phyloP scores from a whole-genome alignment of 2,329 filamentous ascomycete genomes.

The Aureobasidium melanogenum region DNA sequence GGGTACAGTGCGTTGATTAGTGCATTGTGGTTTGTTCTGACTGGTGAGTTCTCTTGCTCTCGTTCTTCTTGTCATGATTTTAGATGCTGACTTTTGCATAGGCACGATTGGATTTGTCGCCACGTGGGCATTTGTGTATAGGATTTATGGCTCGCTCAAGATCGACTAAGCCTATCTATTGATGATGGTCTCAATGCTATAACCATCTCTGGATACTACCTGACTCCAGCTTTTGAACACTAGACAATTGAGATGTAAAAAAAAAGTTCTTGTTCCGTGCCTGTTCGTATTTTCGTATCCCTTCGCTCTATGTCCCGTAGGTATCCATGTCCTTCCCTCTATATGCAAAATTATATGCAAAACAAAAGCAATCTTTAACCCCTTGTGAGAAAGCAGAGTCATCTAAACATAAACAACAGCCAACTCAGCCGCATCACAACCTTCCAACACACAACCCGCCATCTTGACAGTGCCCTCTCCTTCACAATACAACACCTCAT shows the following conservation, averaged over 20 bases:
- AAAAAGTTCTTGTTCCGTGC: background rate
- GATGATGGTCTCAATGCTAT: background rate
- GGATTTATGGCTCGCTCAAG: slow-evolving; percentile 97
- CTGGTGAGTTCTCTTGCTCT: slow-evolving; percentile 53
- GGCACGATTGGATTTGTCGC: slow-evolving; percentile 93
- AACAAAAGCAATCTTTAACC: no score
- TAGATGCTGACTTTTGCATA: slow-evolving; percentile 31
- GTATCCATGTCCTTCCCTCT: no score
- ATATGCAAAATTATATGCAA: background rate
- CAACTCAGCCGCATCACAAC: background rate
- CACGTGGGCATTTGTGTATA: slow-evolving; percentile 87
- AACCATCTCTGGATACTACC: no score
- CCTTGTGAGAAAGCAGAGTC: background rate
- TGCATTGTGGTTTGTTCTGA: slow-evolving; percentile 86
- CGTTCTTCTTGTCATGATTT: background rate
- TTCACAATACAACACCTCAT: background rate
- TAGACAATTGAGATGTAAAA: background rate
- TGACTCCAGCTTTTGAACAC: background rate
- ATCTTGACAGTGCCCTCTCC: background rate
- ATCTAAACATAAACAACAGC: background rate
- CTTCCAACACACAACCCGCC: background rate
- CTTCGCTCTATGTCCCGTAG: no score
- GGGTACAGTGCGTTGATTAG: slow-evolving; percentile 87
- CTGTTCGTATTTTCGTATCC: no score
- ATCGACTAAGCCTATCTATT: slow-evolving; percentile 55